Evolutionary conservation across 768 basidiomycete genomes (phyloP), one percentile per base, ranked within the genome.

Genomic region (Scleroderma bovista): DNA sequence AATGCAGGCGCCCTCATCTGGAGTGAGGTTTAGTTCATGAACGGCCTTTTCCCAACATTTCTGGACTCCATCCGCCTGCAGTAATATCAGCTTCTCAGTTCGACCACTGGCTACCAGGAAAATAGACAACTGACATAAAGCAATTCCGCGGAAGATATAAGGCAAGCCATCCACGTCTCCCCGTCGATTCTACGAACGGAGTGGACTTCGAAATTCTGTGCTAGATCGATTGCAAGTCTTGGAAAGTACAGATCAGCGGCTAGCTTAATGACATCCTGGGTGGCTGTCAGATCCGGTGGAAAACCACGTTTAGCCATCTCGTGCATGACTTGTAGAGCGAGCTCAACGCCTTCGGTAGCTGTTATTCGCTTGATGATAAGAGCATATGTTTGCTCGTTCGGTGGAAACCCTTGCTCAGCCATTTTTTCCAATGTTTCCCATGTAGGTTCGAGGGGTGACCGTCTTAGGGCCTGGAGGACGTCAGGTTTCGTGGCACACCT

Each of bases 1-100:
- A 15, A 84, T 56, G 56, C 84, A 83, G 23, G 84, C 64, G 0
- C 91, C 90, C 69, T 93, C 89, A 55, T 88, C 84, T 0, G 86
- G 88, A 3, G 71, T 69, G 39, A 86, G 58, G 44, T 72, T 70
- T 19, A 80, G 63, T 13, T 74, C 71, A 16, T 77, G 64, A 2
- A 84, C 78, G 26, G 79, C 69, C 29, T 74, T 75, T 10, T 76
- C 58, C 90, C 89, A 93, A 39, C 79, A 79, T 43, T 64, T 59
- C 23, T 71, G 51, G 4, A 86, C 80, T 17, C 90, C 92, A 12
- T 87, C 81, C 11, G 73, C 70, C 90, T 93, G 52, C 40, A 42
- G 46, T n/a, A 44, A 51, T 3, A 8, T 39, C 46, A 46, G 29
- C n/a, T n/a, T 60, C 33, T 47, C 39, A 47, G 31, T n/a, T 45